Evolutionary conservation across 2,329 filamentous ascomycete species (phyloP).

Genomic region (Ophiostoma angusticollis): DNA sequence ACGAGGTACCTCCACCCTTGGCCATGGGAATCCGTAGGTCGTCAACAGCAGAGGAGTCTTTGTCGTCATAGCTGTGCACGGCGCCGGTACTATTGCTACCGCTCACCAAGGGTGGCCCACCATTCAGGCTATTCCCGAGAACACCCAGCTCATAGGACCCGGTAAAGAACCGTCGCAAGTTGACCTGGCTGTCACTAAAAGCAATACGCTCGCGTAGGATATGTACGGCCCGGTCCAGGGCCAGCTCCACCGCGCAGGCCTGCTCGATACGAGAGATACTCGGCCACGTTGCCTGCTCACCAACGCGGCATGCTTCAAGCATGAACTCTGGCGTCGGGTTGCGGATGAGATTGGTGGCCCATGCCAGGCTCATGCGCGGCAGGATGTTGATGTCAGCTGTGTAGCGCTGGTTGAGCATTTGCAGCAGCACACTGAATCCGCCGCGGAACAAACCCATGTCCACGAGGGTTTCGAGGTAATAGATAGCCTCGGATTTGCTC

Average conservation of each 20-base stretch:
- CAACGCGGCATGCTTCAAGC: slow-evolving; percentile 60
- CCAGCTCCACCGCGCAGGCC: slow-evolving; percentile 77
- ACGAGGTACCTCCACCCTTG: not conserved
- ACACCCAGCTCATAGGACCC: slow-evolving; percentile 20
- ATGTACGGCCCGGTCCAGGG: slow-evolving; percentile 64
- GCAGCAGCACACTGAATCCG: slow-evolving; percentile 62
- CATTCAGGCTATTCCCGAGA: slow-evolving; percentile 6
- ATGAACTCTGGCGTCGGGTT: slow-evolving; percentile 86
- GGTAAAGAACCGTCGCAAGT: slow-evolving; percentile 36
- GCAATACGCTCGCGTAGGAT: slow-evolving; percentile 53
- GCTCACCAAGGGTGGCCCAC: not conserved
- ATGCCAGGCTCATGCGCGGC: slow-evolving; percentile 16
- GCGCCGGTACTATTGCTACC: not conserved
- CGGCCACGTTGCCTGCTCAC: slow-evolving; percentile 84
- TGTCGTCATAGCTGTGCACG: not conserved
- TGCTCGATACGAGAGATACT: slow-evolving; percentile 76
- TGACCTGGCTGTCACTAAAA: slow-evolving; percentile 52
- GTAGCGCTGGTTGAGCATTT: slow-evolving; percentile 80
- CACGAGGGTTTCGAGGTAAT: slow-evolving; percentile 66
- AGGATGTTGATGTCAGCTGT: slow-evolving; percentile 85
- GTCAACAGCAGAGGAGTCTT: slow-evolving; percentile 8
- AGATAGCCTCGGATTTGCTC: slow-evolving; percentile 66
- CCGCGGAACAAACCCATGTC: slow-evolving; percentile 74
- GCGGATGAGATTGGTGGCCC: slow-evolving; percentile 52
- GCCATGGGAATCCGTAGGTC: not conserved